Percentiles rank a stretch among this genome's conserved stretches.
Conservation (phyloP, 805 yeast genomes). For the Candida michaelii region DNA sequence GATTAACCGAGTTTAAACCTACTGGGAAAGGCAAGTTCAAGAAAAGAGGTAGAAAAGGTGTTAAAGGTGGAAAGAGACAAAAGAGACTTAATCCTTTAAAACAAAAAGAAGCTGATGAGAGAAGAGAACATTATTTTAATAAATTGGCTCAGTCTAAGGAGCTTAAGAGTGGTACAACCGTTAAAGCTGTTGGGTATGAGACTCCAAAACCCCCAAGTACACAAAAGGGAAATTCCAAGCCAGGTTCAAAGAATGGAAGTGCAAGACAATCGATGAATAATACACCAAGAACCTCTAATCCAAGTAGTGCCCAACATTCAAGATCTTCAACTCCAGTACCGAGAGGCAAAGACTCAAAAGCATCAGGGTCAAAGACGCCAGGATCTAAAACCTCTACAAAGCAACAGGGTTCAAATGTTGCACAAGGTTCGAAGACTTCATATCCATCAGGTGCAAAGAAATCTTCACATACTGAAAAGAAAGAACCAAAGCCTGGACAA, state of each 20-base stretch:
- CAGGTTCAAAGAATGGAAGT: not conserved
- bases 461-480: no score
- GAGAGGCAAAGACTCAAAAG: not conserved
- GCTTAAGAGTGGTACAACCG: slow-evolving; percentile 38
- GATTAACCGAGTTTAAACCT: slow-evolving; percentile 43
- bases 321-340: slow-evolving; percentile 12
- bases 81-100: slow-evolving; percentile 10
- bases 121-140: slow-evolving; percentile 38
- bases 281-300: slow-evolving; percentile 7
- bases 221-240: not conserved
- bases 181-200: slow-evolving; percentile 38
- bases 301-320: slow-evolving; percentile 11
- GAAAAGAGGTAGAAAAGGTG: slow-evolving; percentile 37
- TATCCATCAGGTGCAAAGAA: no score
- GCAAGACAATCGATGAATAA: slow-evolving; percentile 6
- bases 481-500: no score
- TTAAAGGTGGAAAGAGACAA: slow-evolving; percentile 20
- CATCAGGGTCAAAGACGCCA: no score
- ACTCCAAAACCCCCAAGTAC: not conserved
- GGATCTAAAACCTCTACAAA: no score
- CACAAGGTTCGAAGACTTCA: no score
- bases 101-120: slow-evolving; percentile 25
- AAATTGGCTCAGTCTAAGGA: slow-evolving; percentile 31
- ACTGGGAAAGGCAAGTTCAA: slow-evolving; percentile 19
- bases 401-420: no score